A percentile compares a stretch with the other conserved stretches of the same genome.
These are phyloP conservation scores for Parathielavia hyrcaniae DNA, from an alignment of 495 filamentous ascomycete species.

Conservation along the genomic window DNA sequence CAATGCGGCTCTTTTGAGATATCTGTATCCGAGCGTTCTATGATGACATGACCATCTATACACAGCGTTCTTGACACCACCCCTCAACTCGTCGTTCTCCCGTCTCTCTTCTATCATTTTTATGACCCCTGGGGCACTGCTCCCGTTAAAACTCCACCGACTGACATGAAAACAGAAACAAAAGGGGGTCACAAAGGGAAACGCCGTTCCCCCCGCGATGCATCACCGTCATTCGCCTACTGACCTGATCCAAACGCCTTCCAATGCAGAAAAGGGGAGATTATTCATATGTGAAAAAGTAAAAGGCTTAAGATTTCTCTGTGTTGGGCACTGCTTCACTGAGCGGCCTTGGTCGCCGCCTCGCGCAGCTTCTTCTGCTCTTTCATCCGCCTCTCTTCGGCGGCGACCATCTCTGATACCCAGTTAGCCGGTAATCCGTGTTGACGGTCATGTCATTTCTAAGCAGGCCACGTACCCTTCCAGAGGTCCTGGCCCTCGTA, in stretches of 20 bases:
- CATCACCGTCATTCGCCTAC: not conserved
- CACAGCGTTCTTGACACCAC: not conserved
- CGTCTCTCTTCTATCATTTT: not conserved
- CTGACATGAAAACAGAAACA: not conserved
- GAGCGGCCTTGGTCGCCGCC: conserved; percentile 8
- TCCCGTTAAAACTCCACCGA: not conserved
- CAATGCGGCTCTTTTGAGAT: not conserved
- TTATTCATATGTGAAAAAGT: not conserved
- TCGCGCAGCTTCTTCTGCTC: conserved; percentile 47
- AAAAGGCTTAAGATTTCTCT: too few relatives aligned
- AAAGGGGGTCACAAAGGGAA: not conserved
- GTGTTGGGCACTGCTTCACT: not conserved
- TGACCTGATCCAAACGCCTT: conserved; percentile 8
- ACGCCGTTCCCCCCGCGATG: not conserved
- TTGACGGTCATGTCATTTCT: not conserved
- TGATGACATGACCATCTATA: conserved; percentile 17
- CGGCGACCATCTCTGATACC: conserved; percentile 63
- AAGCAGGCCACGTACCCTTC: conserved; percentile 53
- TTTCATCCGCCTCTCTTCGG: conserved; percentile 63
- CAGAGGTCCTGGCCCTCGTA: conserved; percentile 80
- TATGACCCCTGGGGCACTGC: not conserved
- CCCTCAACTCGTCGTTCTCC: not conserved
- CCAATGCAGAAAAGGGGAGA: conserved; percentile 12
- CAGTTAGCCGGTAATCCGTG: conserved; percentile 16
- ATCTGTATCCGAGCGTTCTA: conserved; percentile 12